phyloP scores from a whole-genome alignment of 371 early-diverging fungal species.

The Circinella umbellata region DNA sequence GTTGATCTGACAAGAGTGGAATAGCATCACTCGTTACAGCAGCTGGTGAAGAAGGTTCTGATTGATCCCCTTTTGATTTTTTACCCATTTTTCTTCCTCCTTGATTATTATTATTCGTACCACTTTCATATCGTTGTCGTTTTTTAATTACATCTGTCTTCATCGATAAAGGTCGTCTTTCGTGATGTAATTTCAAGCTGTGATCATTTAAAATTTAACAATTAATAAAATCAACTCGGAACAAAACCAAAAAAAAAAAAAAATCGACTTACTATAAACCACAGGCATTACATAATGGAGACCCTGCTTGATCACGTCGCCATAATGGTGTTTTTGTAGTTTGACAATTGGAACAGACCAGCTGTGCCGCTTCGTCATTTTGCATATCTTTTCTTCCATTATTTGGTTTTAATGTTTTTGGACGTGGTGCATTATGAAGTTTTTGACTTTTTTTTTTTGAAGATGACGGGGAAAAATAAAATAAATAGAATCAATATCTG shows the following conservation, averaged over 20 bases:
- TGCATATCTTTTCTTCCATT: slow-evolving; percentile 36
- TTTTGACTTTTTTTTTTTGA: slow-evolving; percentile 44
- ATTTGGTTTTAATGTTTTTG: slow-evolving; percentile 52
- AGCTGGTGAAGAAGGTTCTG: slow-evolving; percentile 17
- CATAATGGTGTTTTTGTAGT: slow-evolving; percentile 93
- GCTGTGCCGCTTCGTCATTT: slow-evolving; percentile 49
- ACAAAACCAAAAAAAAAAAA: too few species aligned
- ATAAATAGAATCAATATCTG: background rate
- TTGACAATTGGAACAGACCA: slow-evolving; percentile 85
- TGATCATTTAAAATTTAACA: too few species aligned
- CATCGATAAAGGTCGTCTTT: slow-evolving; percentile 75
- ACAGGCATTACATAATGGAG: slow-evolving; percentile 94
- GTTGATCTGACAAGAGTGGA: slow-evolving; percentile 1
- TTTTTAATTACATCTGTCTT: slow-evolving; percentile 82
- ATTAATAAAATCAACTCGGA: too few species aligned
- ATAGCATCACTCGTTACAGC: slow-evolving; percentile 3
- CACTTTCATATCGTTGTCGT: slow-evolving; percentile 71
- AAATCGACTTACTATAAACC: slow-evolving; percentile 79
- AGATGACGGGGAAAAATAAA: background rate
- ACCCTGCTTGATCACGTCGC: slow-evolving; percentile 88
- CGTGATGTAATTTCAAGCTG: slow-evolving; percentile 79
- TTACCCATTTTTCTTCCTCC: slow-evolving; percentile 22
- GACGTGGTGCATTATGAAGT: slow-evolving; percentile 76
- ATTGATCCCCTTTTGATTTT: slow-evolving; percentile 23
- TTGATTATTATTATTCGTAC: slow-evolving; percentile 18